These are phyloP conservation scores for Dimargaris cristalligena DNA, from an alignment of 192 early-diverging fungal genomes.

Conservation along the genomic window DNA sequence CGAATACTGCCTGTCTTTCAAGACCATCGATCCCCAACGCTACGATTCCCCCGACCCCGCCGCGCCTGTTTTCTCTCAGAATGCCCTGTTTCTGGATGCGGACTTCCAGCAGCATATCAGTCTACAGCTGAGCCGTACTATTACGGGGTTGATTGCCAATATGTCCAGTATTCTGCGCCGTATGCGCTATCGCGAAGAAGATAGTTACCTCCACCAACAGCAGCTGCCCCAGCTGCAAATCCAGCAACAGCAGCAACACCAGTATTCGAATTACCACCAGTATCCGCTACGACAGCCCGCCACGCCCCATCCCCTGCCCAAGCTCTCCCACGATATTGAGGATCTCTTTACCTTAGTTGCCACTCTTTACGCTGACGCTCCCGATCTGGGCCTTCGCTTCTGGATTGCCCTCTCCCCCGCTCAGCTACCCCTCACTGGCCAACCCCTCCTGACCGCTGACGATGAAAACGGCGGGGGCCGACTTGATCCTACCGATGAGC, in stretches of 20 bases:
- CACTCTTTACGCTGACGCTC: constrained; percentile 51
- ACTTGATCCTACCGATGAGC: constrained; percentile 24
- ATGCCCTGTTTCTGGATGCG: constrained; percentile 15
- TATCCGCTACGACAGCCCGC: too few relatives aligned
- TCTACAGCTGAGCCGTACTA: constrained; percentile 29
- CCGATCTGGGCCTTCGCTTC: constrained; percentile 55
- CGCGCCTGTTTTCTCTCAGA: constrained; percentile 18
- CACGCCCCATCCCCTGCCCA: constrained; percentile 13
- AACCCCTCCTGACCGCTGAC: neutral
- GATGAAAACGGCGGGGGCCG: constrained; percentile 2
- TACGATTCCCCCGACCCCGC: constrained; percentile 17
- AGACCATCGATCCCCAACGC: constrained; percentile 20
- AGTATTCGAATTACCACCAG: too few relatives aligned
- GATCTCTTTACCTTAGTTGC: constrained; percentile 56
- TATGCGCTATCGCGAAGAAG: constrained; percentile 55
- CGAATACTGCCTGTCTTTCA: constrained; percentile 41
- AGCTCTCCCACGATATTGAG: constrained; percentile 37
- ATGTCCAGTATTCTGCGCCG: constrained; percentile 39
- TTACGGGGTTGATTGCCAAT: constrained; percentile 33
- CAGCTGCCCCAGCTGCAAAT: constrained; percentile 19
- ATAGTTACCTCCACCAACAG: constrained; percentile 28
- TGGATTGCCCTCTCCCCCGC: constrained; percentile 28
- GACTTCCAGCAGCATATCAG: constrained; percentile 36
- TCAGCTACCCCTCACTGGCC: neutral
- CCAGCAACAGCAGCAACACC: too few relatives aligned